phyloP scores from a whole-genome alignment of 805 yeast genomes.

The Torulaspora quercuum region DNA sequence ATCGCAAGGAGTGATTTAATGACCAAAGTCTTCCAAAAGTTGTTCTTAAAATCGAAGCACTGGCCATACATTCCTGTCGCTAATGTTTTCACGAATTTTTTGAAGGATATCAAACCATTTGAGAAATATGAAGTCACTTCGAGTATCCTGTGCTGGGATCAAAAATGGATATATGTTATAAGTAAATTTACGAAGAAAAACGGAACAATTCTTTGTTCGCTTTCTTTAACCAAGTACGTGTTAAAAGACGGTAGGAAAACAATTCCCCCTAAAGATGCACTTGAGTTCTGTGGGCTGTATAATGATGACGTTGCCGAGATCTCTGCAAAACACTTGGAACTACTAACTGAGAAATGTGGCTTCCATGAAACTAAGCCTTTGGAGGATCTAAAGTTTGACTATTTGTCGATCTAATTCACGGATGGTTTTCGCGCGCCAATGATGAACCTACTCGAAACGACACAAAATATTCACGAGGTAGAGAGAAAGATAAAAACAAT shows the following conservation, averaged over 20 bases:
- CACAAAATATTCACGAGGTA: conserved; percentile 14
- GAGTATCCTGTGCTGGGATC: conserved; percentile 75
- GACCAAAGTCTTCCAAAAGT: conserved; percentile 52
- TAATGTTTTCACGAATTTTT: conserved; percentile 60
- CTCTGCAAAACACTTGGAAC: conserved; percentile 39
- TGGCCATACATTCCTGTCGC: conserved; percentile 75
- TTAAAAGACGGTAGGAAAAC: conserved; percentile 77
- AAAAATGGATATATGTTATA: conserved; percentile 76
- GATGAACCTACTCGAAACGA: conserved; percentile 4
- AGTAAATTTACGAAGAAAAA: conserved; percentile 52
- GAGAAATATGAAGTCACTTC: conserved; percentile 53
- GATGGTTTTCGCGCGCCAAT: conserved; percentile 4
- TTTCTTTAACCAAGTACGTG: conserved; percentile 74
- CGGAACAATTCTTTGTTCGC: conserved; percentile 46
- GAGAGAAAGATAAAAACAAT: conserved; percentile 4
- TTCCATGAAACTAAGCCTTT: conserved; percentile 32
- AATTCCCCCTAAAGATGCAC: conserved; percentile 58
- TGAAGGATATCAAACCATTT: conserved; percentile 70
- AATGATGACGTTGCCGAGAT: conserved; percentile 48
- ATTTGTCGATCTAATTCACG: conserved; percentile 6
- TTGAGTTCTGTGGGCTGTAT: conserved; percentile 54
- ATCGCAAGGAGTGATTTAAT: conserved; percentile 67
- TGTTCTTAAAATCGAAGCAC: conserved; percentile 44
- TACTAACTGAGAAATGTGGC: conserved; percentile 28
- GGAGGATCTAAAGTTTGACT: conserved; percentile 22